Conservation (phyloP, 345 rosid species). For the Garcia nutans region DNA sequence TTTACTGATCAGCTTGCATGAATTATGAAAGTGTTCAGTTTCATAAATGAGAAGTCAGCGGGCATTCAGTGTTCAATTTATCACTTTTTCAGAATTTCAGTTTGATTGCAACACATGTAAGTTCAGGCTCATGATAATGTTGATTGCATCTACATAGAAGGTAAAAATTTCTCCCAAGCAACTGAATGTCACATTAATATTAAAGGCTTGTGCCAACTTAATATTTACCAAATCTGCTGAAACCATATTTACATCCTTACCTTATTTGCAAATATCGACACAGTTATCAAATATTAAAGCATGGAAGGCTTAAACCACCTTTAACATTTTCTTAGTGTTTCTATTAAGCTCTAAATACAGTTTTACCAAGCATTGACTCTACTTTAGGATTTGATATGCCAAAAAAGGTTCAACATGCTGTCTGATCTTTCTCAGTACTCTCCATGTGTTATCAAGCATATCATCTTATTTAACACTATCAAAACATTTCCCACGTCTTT, state of each 20-base stretch:
- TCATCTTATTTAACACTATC: background rate
- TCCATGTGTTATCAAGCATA: background rate
- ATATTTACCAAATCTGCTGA: background rate
- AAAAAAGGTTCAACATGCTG: background rate
- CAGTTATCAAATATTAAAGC: background rate
- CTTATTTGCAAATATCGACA: background rate
- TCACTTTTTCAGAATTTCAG: background rate
- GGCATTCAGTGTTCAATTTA: background rate
- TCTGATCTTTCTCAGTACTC: background rate
- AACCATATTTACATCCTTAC: background rate
- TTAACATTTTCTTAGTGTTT: background rate
- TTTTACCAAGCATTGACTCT: conserved; percentile 1
- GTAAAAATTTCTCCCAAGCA: background rate
- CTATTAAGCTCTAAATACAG: background rate
- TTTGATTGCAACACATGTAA: background rate
- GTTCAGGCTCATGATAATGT: background rate
- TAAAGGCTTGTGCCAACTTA: background rate
- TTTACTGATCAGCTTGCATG: conserved; percentile 58
- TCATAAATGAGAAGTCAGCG: conserved; percentile 4
- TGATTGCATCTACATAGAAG: background rate
- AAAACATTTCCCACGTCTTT: background rate
- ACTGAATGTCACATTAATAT: background rate
- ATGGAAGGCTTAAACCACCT: background rate
- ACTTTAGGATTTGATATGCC: background rate
- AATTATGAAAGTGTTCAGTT: conserved; percentile 29